Evolutionary conservation across 768 basidiomycete genomes (phyloP).

Genomic region (Coprinellus aureogranulatus): DNA sequence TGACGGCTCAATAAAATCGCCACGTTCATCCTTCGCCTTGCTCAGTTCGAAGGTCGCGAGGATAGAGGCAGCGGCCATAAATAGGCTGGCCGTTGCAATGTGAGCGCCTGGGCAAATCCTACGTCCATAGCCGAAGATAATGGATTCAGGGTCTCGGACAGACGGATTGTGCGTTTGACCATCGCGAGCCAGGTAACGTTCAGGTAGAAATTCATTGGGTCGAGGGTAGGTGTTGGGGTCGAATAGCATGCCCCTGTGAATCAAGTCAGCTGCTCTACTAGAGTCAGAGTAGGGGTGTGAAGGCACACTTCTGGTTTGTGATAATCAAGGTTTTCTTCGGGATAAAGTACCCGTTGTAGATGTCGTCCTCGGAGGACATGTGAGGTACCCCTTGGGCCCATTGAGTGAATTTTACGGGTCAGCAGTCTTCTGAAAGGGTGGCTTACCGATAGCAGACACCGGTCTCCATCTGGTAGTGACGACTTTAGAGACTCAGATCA

Average conservation of each 20-base stretch:
- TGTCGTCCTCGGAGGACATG: slow-evolving; percentile 36
- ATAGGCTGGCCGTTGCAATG: slow-evolving; percentile 25
- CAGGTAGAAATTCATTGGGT: slow-evolving; percentile 41
- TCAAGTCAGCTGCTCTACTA: too few relatives aligned
- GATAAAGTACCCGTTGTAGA: slow-evolving; percentile 44
- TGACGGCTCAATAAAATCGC: slow-evolving; percentile 23
- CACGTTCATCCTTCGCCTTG: slow-evolving; percentile 23
- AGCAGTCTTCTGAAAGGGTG: too few relatives aligned
- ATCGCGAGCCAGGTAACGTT: slow-evolving; percentile 40
- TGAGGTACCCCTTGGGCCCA: slow-evolving; percentile 29
- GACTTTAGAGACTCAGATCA: too few relatives aligned
- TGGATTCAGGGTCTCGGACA: slow-evolving; percentile 33
- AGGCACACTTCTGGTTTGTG: slow-evolving; percentile 33
- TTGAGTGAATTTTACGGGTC: too few relatives aligned
- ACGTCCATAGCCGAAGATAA: slow-evolving; percentile 41
- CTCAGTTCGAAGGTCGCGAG: slow-evolving; percentile 30
- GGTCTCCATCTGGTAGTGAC: slow-evolving; percentile 7
- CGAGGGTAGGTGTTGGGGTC: slow-evolving; percentile 33
- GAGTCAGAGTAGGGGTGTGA: too few relatives aligned
- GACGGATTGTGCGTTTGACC: slow-evolving; percentile 28
- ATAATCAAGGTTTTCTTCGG: slow-evolving; percentile 40
- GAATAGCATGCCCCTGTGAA: slow-evolving; percentile 35
- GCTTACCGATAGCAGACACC: slow-evolving; percentile 5
- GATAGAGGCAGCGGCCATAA: slow-evolving; percentile 27
- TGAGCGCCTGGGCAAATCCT: slow-evolving; percentile 31